Base-by-base conservation (phyloP, 2,329 filamentous ascomycete genomes). In the Arachnopeziza araneosa region DNA sequence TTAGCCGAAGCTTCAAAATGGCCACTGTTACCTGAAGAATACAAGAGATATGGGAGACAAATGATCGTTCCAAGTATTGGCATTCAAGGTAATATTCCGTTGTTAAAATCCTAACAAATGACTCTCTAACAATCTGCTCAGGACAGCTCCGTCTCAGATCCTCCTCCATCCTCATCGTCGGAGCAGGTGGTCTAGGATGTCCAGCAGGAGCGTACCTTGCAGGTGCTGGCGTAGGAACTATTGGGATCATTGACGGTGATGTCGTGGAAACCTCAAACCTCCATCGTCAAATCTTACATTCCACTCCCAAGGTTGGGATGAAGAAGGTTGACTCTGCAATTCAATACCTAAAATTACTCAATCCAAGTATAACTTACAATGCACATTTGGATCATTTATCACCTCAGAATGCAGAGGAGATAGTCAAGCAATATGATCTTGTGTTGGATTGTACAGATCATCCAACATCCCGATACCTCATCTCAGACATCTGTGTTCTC, bases 371-470 rank as follows among this genome's bases (percentile, higher is more conserved):
- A 21, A 81, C 73, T 1, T 92, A 91, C 69, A 73, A 83, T 21
- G 75, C 85, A 0, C 81, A 96, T 70, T 72, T 75, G 10, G 78
- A 79, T 17, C 87, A 89, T 64, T 81, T 97, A 17, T 85, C 83
- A 0, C 81, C 91, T 0, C 76, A 84, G 60, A 90, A 88, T 56
- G 89, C 91, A 0, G 75, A 84, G 7, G 73, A 78, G 0, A 85
- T 91, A 50, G 83, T 96, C 59, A 75, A 78, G 0, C 68, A 78
- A 3, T 98, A 96, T 71, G 91, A 96, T 68, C 67, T 97, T 0
- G 85, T 98, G 1, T 84, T 99, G 14, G 95, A 99, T 74, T 99
- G 95, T 73, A 98, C 93, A 10, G 95, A 99, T 74, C 92, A 93
- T 65, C 93, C 95, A 0, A 88, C 90, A 1, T 90, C 91, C 0